Evolutionary conservation across 108 stramenopile genomes (phyloP).

Genomic region (Thalassiosira profunda): DNA sequence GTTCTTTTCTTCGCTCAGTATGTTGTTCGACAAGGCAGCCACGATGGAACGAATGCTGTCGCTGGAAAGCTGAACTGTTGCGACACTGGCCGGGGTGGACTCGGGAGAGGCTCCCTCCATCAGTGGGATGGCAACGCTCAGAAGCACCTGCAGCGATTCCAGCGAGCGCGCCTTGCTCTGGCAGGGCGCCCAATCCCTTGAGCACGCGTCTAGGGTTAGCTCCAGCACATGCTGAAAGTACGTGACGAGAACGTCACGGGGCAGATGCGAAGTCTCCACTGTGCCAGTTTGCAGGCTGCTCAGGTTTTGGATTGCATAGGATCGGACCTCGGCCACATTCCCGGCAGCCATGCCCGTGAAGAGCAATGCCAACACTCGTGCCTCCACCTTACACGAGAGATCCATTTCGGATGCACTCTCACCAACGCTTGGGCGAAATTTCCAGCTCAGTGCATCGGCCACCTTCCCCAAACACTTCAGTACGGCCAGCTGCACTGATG

Average conservation of each 20-base stretch:
- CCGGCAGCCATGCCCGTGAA: conserved; percentile 34
- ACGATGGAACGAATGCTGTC: conserved; percentile 1
- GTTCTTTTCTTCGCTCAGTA: conserved; percentile 40
- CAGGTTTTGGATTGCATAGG: conserved; percentile 26
- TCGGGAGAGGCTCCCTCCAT: neutral
- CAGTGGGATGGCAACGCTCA: conserved; percentile 24
- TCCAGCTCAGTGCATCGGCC: conserved; percentile 24
- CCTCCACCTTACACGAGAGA: conserved; percentile 16
- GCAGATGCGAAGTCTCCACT: neutral
- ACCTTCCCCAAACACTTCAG: conserved; percentile 18
- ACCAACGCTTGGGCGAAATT: neutral
- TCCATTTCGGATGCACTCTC: neutral
- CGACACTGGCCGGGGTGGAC: neutral
- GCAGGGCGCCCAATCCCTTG: conserved; percentile 10
- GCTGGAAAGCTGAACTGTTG: neutral
- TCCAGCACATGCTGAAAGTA: conserved; percentile 33
- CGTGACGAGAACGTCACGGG: neutral
- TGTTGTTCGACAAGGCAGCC: conserved; percentile 16
- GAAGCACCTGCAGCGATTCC: conserved; percentile 37
- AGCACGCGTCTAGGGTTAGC: conserved; percentile 15
- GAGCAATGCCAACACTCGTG: conserved; percentile 21
- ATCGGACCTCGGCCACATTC: conserved; percentile 8
- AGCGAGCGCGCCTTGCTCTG: conserved; percentile 33
- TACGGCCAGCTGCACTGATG: conserved; percentile 18
- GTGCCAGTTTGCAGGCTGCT: neutral